A percentile compares a stretch with the other conserved stretches of the same genome.
Conservation (phyloP, 2,329 filamentous ascomycete genomes). For the Penicillium aurantiogriseum region DNA sequence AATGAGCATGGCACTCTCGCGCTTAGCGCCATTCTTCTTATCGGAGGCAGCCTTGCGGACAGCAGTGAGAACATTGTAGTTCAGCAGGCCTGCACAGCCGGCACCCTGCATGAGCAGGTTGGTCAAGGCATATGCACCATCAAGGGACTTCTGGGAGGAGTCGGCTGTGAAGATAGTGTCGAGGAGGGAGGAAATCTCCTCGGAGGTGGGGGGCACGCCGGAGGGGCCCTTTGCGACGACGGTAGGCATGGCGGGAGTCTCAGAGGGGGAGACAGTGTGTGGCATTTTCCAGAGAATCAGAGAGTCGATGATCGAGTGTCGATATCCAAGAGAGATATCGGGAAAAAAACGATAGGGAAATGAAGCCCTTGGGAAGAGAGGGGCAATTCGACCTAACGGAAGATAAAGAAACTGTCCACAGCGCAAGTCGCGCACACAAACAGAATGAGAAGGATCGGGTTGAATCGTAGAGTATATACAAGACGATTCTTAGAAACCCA, state of each 20-base stretch:
- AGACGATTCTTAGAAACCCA: constrained; percentile 6
- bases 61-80: constrained; percentile 62
- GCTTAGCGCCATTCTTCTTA: constrained; percentile 84
- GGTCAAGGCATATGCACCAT: constrained; percentile 64
- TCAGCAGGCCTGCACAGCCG: constrained; percentile 61
- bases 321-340: constrained; percentile 15
- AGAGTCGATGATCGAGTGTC: constrained; percentile 7
- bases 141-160: constrained; percentile 67
- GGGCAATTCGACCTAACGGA: constrained; percentile 9
- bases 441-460: background rate
- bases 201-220: constrained; percentile 57
- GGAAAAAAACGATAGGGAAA: background rate
- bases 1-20: constrained; percentile 93
- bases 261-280: constrained; percentile 42
- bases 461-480: constrained; percentile 7
- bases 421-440: constrained; percentile 9
- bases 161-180: constrained; percentile 67
- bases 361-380: constrained; percentile 5
- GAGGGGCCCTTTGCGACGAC: constrained; percentile 50
- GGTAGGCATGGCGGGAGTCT: constrained; percentile 42
- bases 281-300: constrained; percentile 43
- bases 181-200: constrained; percentile 65
- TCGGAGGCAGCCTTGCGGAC: constrained; percentile 78
- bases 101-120: constrained; percentile 64
- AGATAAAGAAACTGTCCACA: constrained; percentile 1